These are phyloP conservation scores for Paxillus involutus DNA, from an alignment of 768 basidiomycete genomes.

Conservation along the genomic window DNA sequence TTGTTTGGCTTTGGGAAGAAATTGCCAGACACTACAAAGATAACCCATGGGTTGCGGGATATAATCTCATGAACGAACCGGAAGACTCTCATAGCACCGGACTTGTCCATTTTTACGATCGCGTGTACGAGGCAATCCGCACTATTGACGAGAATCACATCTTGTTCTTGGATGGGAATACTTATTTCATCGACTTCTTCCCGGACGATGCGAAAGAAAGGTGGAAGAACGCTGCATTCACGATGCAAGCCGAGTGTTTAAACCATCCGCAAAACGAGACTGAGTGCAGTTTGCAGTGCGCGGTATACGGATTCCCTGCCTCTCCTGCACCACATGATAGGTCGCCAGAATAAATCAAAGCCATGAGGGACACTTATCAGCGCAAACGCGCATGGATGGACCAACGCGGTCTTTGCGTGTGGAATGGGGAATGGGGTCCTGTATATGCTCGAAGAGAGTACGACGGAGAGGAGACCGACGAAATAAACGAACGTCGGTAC, in stretches of 20 bases:
- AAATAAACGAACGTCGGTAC: conserved; percentile 62
- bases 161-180: conserved; percentile 43
- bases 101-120: conserved; percentile 37
- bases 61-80: conserved; percentile 48
- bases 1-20: conserved; percentile 40
- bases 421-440: conserved; percentile 45
- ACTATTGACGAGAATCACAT: conserved; percentile 42
- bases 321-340: conserved; percentile 31
- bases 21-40: conserved; percentile 38
- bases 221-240: conserved; percentile 36
- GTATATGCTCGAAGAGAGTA: conserved; percentile 39
- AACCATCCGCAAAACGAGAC: neutral
- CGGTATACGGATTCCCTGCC: conserved; percentile 37
- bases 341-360: conserved; percentile 25
- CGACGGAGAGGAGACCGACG: conserved; percentile 54
- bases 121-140: conserved; percentile 40
- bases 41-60: conserved; percentile 47
- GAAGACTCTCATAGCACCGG: conserved; percentile 37
- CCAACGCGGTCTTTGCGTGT: conserved; percentile 24
- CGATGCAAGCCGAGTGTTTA: neutral
- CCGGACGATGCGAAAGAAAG: conserved; percentile 23
- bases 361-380: conserved; percentile 28
- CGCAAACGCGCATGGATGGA: conserved; percentile 41
- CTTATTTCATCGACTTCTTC: conserved; percentile 37
- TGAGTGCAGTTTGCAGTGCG: conserved; percentile 39